Evolutionary conservation across 306 rosid genomes (phyloP).

Genomic region (Lathyrus tuberosus): DNA sequence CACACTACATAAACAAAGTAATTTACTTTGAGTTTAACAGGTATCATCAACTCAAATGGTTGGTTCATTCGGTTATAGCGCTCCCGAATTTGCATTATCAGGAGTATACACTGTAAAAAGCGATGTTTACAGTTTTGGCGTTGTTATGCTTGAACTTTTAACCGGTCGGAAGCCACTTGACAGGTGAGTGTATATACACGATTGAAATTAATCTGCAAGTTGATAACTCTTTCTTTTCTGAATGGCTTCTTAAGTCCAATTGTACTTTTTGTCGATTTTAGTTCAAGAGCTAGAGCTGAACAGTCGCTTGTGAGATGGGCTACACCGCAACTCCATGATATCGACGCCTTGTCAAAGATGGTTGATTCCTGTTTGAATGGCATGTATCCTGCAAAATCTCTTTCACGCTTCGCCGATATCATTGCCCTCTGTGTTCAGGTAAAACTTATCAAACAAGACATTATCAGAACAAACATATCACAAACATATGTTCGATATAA

Average conservation of each 20-base stretch:
- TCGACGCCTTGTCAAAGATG: conserved; percentile 95
- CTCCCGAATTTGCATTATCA: conserved; percentile 93
- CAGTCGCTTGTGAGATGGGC: conserved; percentile 99
- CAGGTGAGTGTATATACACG: conserved; percentile 49
- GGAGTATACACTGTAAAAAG: conserved; percentile 96
- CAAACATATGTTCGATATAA: not conserved
- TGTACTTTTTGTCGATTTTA: conserved; percentile 36
- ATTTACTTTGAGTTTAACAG: conserved; percentile 52
- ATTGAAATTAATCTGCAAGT: conserved; percentile 15
- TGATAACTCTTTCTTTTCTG: conserved; percentile 15
- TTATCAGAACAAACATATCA: not conserved
- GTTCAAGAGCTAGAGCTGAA: conserved; percentile 87
- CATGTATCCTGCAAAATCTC: conserved; percentile 96
- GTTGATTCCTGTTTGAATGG: conserved; percentile 91
- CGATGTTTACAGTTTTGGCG: conserved; percentile 98
- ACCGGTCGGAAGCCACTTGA: conserved; percentile 98
- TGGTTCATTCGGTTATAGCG: conserved; percentile 97
- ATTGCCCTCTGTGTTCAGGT: conserved; percentile 99
- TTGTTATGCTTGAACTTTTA: conserved; percentile 92
- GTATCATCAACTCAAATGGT: conserved; percentile 93
- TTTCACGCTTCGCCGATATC: conserved; percentile 92
- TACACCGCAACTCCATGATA: conserved; percentile 95
- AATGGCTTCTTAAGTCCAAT: conserved; percentile 26
- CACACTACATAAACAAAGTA: conserved; percentile 12
- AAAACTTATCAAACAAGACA: conserved; percentile 35